A percentile compares a stretch with the other conserved stretches of the same genome.
phyloP scores from a whole-genome alignment of 176 grass and related monocot species.

The Miscanthus lutarioriparius region DNA sequence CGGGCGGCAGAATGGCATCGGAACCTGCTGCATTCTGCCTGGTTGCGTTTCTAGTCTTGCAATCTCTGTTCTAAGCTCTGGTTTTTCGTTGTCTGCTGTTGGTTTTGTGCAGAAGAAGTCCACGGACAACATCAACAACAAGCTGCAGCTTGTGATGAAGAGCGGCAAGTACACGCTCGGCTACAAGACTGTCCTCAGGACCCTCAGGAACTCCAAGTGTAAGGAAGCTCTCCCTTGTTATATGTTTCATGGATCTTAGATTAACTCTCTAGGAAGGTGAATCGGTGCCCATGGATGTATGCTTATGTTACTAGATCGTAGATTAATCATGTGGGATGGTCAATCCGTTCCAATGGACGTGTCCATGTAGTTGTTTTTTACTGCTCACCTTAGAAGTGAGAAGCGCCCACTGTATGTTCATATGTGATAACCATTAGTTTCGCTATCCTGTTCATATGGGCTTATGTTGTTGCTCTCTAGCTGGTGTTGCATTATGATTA shows the following conservation, averaged over 20 bases:
- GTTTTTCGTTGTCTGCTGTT: background rate
- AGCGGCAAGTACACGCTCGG: constrained; percentile 97
- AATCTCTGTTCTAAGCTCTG: background rate
- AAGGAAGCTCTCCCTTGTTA: background rate
- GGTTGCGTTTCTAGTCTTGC: background rate
- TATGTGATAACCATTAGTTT: constrained; percentile 18
- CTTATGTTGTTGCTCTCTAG: background rate
- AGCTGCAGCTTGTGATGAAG: constrained; percentile 97
- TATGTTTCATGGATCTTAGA: background rate
- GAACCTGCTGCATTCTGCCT: background rate
- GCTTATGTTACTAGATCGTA: no score
- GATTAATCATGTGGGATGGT: background rate
- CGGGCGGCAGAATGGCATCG: background rate
- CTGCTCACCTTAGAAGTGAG: constrained; percentile 20
- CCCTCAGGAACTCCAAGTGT: constrained; percentile 91
- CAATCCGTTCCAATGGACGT: background rate
- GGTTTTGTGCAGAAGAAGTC: constrained; percentile 71
- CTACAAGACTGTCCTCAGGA: constrained; percentile 93
- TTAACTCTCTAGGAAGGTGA: background rate
- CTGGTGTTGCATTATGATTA: background rate
- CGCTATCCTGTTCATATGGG: background rate
- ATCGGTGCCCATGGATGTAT: background rate
- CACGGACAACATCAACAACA: constrained; percentile 95
- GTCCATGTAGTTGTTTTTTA: background rate
- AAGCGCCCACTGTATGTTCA: constrained; percentile 23